Conservation (phyloP, 2,329 filamentous ascomycete species). For the Colletotrichum tanaceti region DNA sequence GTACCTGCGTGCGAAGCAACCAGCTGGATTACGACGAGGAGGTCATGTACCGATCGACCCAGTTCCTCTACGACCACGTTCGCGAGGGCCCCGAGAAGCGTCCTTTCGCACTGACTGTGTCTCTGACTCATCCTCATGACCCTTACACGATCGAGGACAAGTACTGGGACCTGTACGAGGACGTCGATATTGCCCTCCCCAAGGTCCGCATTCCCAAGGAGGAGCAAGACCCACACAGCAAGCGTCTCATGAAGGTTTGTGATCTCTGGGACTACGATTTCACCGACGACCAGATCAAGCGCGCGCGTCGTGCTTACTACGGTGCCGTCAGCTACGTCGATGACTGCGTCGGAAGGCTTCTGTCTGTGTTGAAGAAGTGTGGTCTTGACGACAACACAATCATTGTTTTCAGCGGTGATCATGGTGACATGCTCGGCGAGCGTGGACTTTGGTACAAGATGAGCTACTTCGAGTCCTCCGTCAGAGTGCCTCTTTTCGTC, state of each 20-base stretch:
- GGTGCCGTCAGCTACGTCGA: conserved; percentile 94
- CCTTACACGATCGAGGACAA: conserved; percentile 94
- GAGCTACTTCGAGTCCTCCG: conserved; percentile 94
- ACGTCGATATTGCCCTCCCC: conserved; percentile 86
- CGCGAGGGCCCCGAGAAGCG: conserved; percentile 78
- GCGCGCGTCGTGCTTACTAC: conserved; percentile 89
- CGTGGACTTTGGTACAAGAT: conserved; percentile 97
- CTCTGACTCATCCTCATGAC: conserved; percentile 93
- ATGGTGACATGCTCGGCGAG: conserved; percentile 96
- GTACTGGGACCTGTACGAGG: conserved; percentile 93
- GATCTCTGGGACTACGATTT: conserved; percentile 88
- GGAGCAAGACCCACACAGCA: conserved; percentile 86
- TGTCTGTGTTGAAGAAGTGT: conserved; percentile 82
- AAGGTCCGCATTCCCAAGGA: conserved; percentile 82
- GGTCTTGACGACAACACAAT: conserved; percentile 87
- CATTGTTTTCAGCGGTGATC: conserved; percentile 91
- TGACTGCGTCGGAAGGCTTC: conserved; percentile 86
- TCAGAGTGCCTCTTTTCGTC: conserved; percentile 87
- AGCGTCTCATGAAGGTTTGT: conserved; percentile 86
- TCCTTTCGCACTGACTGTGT: conserved; percentile 90
- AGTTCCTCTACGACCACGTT: conserved; percentile 91
- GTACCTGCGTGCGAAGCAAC: conserved; percentile 89
- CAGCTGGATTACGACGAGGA: conserved; percentile 97
- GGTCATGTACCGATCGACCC: conserved; percentile 90
- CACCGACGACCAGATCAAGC: conserved; percentile 85